Evolutionary conservation across 2,329 filamentous ascomycete genomes (phyloP).

Genomic region (Pseudopyrenochaeta lycopersici): DNA sequence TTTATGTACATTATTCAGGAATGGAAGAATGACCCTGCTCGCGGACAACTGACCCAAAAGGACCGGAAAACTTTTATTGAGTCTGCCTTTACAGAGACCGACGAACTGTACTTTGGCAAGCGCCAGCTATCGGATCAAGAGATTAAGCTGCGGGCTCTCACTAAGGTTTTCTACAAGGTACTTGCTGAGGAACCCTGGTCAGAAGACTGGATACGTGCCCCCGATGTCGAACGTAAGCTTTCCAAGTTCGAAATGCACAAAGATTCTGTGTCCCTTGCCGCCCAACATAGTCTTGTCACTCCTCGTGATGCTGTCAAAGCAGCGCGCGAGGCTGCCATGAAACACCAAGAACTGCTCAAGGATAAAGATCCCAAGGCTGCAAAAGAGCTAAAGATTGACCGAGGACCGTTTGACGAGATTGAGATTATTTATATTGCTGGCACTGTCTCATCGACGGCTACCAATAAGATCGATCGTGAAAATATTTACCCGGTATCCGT

Average conservation of each 20-base stretch:
- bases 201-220: slow-evolving; percentile 49
- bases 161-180: slow-evolving; percentile 49
- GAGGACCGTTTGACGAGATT: slow-evolving; percentile 48
- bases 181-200: slow-evolving; percentile 50
- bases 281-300: slow-evolving; percentile 35
- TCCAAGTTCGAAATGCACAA: slow-evolving; percentile 50
- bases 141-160: slow-evolving; percentile 47
- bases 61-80: slow-evolving; percentile 47
- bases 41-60: slow-evolving; percentile 37
- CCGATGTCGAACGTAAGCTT: slow-evolving; percentile 49
- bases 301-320: slow-evolving; percentile 45
- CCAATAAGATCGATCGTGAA: slow-evolving; percentile 43
- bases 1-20: slow-evolving; percentile 45
- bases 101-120: slow-evolving; percentile 38
- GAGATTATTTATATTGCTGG: slow-evolving; percentile 51
- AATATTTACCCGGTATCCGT: slow-evolving; percentile 48
- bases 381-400: slow-evolving; percentile 31
- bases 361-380: slow-evolving; percentile 23
- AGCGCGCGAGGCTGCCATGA: slow-evolving; percentile 35
- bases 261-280: slow-evolving; percentile 43
- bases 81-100: slow-evolving; percentile 39
- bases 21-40: slow-evolving; percentile 41
- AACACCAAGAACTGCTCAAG: slow-evolving; percentile 25
- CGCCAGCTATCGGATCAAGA: slow-evolving; percentile 41
- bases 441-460: slow-evolving; percentile 48